These are phyloP conservation scores for Epicoccum sorghinum DNA, from an alignment of 2,329 filamentous ascomycete genomes.

Conservation along the genomic window DNA sequence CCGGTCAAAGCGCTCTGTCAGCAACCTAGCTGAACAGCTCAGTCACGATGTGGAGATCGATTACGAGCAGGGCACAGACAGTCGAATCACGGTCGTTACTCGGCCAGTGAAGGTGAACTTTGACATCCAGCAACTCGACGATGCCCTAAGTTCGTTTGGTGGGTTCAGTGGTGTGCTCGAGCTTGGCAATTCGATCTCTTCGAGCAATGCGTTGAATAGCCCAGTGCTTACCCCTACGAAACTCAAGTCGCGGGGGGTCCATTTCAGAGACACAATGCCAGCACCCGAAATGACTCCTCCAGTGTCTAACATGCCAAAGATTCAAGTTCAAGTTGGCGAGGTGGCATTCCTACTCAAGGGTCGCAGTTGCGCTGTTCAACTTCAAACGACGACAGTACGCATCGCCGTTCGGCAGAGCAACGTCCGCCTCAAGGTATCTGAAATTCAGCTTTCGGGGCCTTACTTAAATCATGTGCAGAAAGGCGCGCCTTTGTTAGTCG, in stretches of 20 bases:
- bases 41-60: slow-evolving; percentile 43
- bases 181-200: slow-evolving; percentile 82
- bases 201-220: slow-evolving; percentile 63
- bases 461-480: slow-evolving; percentile 60
- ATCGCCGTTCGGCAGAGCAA: slow-evolving; percentile 75
- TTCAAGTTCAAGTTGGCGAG: slow-evolving; percentile 78
- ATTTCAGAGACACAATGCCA: slow-evolving; percentile 60
- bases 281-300: slow-evolving; percentile 19
- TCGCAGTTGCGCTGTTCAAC: slow-evolving; percentile 72
- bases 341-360: slow-evolving; percentile 78
- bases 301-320: slow-evolving; percentile 58
- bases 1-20: slow-evolving; percentile 33
- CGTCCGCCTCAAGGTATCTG: slow-evolving; percentile 74
- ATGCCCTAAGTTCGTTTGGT: slow-evolving; percentile 86
- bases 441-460: slow-evolving; percentile 76
- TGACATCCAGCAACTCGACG: slow-evolving; percentile 81
- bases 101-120: slow-evolving; percentile 77
- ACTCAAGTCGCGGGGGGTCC: slow-evolving; percentile 56
- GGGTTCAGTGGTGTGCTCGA: slow-evolving; percentile 91
- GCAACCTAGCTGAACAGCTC: slow-evolving; percentile 30
- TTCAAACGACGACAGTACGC: slow-evolving; percentile 84
- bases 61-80: slow-evolving; percentile 37
- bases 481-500: slow-evolving; percentile 66
- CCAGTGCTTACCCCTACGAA: slow-evolving; percentile 40
- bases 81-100: slow-evolving; percentile 69